Percentiles rank a stretch among this genome's conserved stretches.
Evolutionary conservation across 2,329 filamentous ascomycete species (phyloP).

Genomic region (Falciphora oryzae): DNA sequence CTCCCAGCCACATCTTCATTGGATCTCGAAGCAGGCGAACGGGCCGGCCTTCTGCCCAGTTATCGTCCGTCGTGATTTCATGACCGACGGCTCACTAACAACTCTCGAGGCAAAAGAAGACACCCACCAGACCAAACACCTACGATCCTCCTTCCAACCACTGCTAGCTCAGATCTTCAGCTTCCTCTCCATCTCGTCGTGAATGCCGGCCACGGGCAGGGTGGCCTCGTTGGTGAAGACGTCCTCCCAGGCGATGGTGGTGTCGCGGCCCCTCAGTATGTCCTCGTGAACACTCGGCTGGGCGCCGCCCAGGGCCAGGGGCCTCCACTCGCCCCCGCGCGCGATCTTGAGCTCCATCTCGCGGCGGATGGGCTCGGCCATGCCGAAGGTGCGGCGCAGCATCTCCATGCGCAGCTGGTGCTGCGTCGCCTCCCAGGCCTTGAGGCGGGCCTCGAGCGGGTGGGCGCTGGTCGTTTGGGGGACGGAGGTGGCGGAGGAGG

Average conservation of each 20-base stretch:
- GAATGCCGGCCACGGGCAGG: constrained; percentile 65
- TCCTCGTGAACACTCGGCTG: constrained; percentile 75
- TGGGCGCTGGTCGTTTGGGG: constrained; percentile 56
- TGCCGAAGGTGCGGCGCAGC: constrained; percentile 80
- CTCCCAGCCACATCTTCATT: not conserved
- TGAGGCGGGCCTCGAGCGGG: constrained; percentile 86
- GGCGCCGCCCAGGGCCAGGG: constrained; percentile 55
- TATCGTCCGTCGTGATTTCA: not conserved
- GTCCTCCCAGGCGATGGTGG: constrained; percentile 85
- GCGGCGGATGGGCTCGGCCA: constrained; percentile 85
- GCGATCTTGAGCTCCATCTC: constrained; percentile 95
- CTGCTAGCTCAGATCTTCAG: constrained; percentile 61
- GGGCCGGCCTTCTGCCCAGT: not conserved
- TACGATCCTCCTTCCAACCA: not conserved
- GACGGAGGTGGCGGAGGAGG: constrained; percentile 37
- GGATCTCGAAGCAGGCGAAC: too few relatives aligned
- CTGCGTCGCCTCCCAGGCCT: constrained; percentile 86
- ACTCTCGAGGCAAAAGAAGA: not conserved
- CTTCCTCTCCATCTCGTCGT: constrained; percentile 91
- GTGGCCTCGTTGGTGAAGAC: constrained; percentile 77
- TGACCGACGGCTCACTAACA: not conserved
- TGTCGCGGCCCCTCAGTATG: constrained; percentile 74
- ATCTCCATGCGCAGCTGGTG: constrained; percentile 82
- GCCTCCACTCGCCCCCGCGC: constrained; percentile 72
- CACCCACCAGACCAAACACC: not conserved